Evolutionary conservation across 306 rosid genomes (phyloP), one percentile per base, ranked within the genome.

Genomic region (Prosopis cineraria): DNA sequence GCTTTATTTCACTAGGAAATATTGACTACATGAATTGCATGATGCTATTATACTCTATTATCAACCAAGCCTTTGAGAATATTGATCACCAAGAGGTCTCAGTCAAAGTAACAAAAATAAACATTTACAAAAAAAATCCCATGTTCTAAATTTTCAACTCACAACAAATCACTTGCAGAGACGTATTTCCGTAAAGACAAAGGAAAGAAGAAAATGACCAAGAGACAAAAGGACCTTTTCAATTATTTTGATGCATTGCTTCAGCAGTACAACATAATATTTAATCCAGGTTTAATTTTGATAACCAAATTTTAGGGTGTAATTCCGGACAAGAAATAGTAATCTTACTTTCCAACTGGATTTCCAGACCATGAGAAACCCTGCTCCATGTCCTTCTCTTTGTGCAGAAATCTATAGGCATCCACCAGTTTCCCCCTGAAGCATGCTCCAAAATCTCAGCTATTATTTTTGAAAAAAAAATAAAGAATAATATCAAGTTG

Each of bases 321-420:
- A 73, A 71, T 58, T 59, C 79, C 33, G 40, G 44, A 72, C 79
- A 62, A 34, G 34, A 72, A 63, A 72, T 55, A 22, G 73, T 74
- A 34, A 66, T 80, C 90, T 87, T 86, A 95, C 98, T 83, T 95
- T 69, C 98, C 98, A 63, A 92, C 74, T 63, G 98, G 98, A 80
- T 95, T 68, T 77, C 98, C 98, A 5, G 98, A 95, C 98, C 98
- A 95, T 34, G 98, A 95, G 85, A 95, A 95, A 76, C 98, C 98
- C 44, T 75, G 39, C 67, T 89, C 97, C 93, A 89, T 92, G 84
- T 95, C 97, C 80, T 87, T 91, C 63, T 95, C 96, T 81, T 86
- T 50, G 85, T 95, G 95, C 76, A 89, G 88, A 52, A 83, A 88
- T 87, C 98, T 91, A 74, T 92, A 92, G 75, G 97, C 97, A 87